Evolutionary conservation across 2,329 filamentous ascomycete species (phyloP), one percentile per base, ranked within the genome.

Genomic region (Dryadomyces quercivorus): DNA sequence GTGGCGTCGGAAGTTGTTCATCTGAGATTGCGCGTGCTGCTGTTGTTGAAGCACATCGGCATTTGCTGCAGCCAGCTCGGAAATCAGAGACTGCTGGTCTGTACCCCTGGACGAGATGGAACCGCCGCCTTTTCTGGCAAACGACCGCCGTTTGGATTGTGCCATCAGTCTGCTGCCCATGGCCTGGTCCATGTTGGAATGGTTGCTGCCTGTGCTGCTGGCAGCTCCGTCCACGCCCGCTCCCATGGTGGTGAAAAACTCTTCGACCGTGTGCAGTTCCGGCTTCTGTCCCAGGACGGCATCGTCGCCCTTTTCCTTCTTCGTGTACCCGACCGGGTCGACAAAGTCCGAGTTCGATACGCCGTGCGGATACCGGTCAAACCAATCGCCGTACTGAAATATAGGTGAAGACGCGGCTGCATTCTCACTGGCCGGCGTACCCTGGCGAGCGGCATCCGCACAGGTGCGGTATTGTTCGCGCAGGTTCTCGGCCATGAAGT

Each of bases 321-420:
- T 83, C 62, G 80, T 75, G 44, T 78, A 75, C 4, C 75, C 70
- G 31, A 80, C 81, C 1, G 87, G 85, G 60, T 93, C 88, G 62
- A 89, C 83, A 68, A 88, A 93, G 63, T 95, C 89, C 1, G 83
- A 78, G 57, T 88, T 82, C 3, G 88, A 88, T 16, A 97, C 88
- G 2, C 93, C 93, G 62, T 95, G 87, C 0, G 93, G 93, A 65
- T 96, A 97, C 60, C 87, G 81, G 64, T 93, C 87, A 63, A 97
- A 97, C 93, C 93, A 97, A 69, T 97, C 93, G 52, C 91, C 90
- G 62, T 97, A 97, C 63, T 97, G 92, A 67, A 95, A 91, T 62
- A 96, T 86, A 9, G 78, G 77, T 6, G 79, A 77, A 5, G 77
- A 69, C 1, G 26, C 50, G 1, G 44, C 54, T 15, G 75, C 70